These are phyloP conservation scores for Conringia planisiliqua DNA, from an alignment of 345 rosid species.

Conservation along the genomic window DNA sequence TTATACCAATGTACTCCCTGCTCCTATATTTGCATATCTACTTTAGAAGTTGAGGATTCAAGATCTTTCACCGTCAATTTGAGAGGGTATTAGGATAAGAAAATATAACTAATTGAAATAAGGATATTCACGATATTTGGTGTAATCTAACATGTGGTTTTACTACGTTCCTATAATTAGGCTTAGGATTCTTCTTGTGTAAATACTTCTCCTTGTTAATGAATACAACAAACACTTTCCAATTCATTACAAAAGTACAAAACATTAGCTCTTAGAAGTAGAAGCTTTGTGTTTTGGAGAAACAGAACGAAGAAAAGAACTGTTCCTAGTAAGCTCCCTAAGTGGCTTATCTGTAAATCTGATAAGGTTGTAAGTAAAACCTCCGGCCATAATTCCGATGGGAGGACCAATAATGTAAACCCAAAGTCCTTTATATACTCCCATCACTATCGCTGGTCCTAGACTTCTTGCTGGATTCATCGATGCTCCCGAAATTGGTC, in stretches of 20 bases:
- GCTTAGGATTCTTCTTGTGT: too few relatives aligned
- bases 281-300: slow-evolving; percentile 1
- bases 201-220: too few relatives aligned
- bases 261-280: slow-evolving; percentile 3
- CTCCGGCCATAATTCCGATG: slow-evolving; percentile 53
- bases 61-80: too few relatives aligned
- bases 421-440: slow-evolving; percentile 53
- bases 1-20: too few relatives aligned
- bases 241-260: not conserved
- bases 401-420: slow-evolving; percentile 56
- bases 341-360: slow-evolving; percentile 56
- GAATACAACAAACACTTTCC: too few relatives aligned
- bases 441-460: slow-evolving; percentile 67
- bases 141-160: too few relatives aligned
- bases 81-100: too few relatives aligned
- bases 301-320: slow-evolving; percentile 24
- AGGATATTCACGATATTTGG: too few relatives aligned
- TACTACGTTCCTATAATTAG: too few relatives aligned
- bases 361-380: slow-evolving; percentile 47
- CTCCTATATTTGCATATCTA: too few relatives aligned
- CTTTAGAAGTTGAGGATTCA: too few relatives aligned
- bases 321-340: slow-evolving; percentile 35
- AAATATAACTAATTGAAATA: too few relatives aligned
- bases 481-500: slow-evolving; percentile 71
- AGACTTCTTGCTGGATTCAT: slow-evolving; percentile 89